These are phyloP conservation scores for Flaveria brownii DNA, from an alignment of 129 eudicot species.

Conservation along the genomic window DNA sequence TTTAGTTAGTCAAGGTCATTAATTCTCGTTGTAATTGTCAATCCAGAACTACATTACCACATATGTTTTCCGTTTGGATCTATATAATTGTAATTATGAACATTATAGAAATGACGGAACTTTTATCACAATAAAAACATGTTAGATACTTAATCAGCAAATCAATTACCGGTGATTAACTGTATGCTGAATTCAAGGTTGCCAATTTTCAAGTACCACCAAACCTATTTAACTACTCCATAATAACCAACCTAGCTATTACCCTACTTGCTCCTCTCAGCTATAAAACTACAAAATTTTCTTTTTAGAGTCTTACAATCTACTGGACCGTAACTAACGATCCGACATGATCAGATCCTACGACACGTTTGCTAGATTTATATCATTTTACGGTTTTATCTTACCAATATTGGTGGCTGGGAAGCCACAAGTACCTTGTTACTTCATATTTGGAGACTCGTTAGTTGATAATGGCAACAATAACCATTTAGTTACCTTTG, in stretches of 20 bases:
- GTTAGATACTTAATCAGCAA: neutral
- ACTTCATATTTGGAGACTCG: slow-evolving; percentile 46
- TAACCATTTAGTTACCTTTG: slow-evolving; percentile 37
- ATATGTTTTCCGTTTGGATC: neutral
- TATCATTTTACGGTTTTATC: slow-evolving; percentile 10
- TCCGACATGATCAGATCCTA: slow-evolving; percentile 16
- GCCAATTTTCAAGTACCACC: neutral
- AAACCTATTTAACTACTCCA: neutral
- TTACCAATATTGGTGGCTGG: slow-evolving; percentile 34
- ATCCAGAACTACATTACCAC: neutral
- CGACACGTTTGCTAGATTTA: slow-evolving; percentile 14
- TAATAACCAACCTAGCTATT: no score
- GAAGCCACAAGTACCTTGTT: slow-evolving; percentile 44
- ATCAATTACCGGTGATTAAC: neutral
- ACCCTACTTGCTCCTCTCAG: no score
- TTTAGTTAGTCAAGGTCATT: no score
- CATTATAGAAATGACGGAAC: neutral
- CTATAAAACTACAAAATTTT: neutral
- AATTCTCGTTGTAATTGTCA: no score
- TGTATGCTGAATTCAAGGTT: slow-evolving; percentile 1
- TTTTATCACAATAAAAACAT: slow-evolving; percentile 1
- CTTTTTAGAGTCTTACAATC: neutral
- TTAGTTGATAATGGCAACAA: slow-evolving; percentile 42
- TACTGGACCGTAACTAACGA: neutral
- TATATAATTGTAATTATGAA: neutral